A percentile compares a stretch with the other conserved stretches of the same genome.
Evolutionary conservation across 257 asterid genomes (phyloP).

Genomic region (Solanum chiquidenum): DNA sequence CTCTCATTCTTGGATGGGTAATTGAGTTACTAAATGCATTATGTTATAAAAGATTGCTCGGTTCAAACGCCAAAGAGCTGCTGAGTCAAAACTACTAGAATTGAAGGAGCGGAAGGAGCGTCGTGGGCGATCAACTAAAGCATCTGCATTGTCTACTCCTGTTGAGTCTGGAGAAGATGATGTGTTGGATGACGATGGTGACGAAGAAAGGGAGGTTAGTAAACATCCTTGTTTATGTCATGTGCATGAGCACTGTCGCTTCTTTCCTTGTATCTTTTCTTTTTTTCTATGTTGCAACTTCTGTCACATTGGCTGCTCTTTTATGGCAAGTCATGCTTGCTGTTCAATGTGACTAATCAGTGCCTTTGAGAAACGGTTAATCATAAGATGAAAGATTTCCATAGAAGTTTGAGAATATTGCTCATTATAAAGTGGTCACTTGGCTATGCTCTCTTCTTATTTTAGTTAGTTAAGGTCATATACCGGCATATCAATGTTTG

Average conservation of each 20-base stretch:
- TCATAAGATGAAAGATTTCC: not conserved
- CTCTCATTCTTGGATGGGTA: not conserved
- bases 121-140: constrained; percentile 90
- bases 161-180: constrained; percentile 69
- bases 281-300: not conserved
- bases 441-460: not conserved
- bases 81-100: constrained; percentile 74
- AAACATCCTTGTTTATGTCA: not conserved
- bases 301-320: not conserved
- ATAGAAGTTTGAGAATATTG: not conserved
- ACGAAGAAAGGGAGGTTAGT: constrained; percentile 91
- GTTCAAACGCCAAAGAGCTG: constrained; percentile 79
- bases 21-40: not conserved
- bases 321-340: not conserved
- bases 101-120: constrained; percentile 86
- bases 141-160: constrained; percentile 82
- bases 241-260: not conserved
- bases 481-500: not conserved
- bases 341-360: not conserved
- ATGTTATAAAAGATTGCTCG: constrained; percentile 57
- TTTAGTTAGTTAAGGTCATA: not conserved
- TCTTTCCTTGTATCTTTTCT: not conserved
- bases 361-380: not conserved
- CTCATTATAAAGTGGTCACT: not conserved
- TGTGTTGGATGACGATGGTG: constrained; percentile 82